These are phyloP conservation scores for Claviceps paspali DNA, from an alignment of 2,329 filamentous ascomycete species.

Conservation along the genomic window DNA sequence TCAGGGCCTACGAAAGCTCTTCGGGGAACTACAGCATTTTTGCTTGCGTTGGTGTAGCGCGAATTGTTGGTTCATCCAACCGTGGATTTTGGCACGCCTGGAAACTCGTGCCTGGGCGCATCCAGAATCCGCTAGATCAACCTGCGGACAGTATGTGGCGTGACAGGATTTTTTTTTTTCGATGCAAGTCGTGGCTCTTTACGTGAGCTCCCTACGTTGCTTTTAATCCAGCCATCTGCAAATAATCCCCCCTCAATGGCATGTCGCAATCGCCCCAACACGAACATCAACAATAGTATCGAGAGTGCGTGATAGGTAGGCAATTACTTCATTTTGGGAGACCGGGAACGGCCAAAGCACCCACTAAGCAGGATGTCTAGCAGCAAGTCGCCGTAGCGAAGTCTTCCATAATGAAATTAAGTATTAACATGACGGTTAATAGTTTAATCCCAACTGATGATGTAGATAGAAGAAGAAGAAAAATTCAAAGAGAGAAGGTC, in stretches of 20 bases:
- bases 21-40: too few species aligned
- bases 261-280: conserved; percentile 38
- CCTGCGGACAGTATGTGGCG: too few species aligned
- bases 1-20: too few species aligned
- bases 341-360: conserved; percentile 42
- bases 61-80: too few species aligned
- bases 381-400: conserved; percentile 40
- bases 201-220: background rate
- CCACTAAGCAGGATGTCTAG: conserved; percentile 31
- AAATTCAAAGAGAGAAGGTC: conserved; percentile 5
- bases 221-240: too few species aligned
- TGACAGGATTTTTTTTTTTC: too few species aligned
- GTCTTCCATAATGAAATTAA: conserved; percentile 29
- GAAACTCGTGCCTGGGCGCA: too few species aligned
- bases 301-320: conserved; percentile 27
- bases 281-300: conserved; percentile 27
- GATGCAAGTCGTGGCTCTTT: background rate
- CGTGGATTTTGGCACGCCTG: too few species aligned
- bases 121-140: too few species aligned
- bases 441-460: conserved; percentile 30
- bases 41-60: too few species aligned
- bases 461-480: conserved; percentile 20
- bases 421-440: conserved; percentile 36
- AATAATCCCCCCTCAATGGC: conserved; percentile 1
- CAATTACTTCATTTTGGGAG: conserved; percentile 31